phyloP scores from a whole-genome alignment of 495 filamentous ascomycete genomes.

The Cercophora sp. region DNA sequence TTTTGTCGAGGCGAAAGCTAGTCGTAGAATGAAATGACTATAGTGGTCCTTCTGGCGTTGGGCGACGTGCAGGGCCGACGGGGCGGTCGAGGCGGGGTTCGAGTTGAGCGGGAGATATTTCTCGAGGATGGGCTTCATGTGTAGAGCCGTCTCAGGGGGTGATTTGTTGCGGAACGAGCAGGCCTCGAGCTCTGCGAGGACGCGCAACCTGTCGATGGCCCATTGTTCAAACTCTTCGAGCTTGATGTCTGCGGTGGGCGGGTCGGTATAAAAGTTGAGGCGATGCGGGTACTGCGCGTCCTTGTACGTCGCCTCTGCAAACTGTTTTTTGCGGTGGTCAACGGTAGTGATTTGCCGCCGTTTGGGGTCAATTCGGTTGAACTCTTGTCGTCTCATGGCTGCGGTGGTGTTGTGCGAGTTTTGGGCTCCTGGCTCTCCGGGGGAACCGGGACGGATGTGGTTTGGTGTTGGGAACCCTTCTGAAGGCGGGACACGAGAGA shows the following conservation, averaged over 20 bases:
- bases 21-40: constrained; percentile 90
- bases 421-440: constrained; percentile 52
- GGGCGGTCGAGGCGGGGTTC: constrained; percentile 65
- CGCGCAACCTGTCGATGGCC: constrained; percentile 91
- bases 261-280: constrained; percentile 85
- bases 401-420: not conserved
- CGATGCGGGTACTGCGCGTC: constrained; percentile 75
- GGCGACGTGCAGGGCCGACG: constrained; percentile 50
- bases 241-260: constrained; percentile 90
- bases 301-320: constrained; percentile 66
- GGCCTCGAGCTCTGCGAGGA: constrained; percentile 92
- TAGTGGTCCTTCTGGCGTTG: constrained; percentile 97
- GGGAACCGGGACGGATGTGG: not conserved
- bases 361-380: constrained; percentile 75
- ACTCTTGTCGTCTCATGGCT: constrained; percentile 70
- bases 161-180: constrained; percentile 92
- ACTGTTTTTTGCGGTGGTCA: constrained; percentile 82
- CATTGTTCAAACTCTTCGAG: constrained; percentile 98
- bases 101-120: constrained; percentile 82
- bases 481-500: not conserved
- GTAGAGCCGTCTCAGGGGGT: constrained; percentile 66
- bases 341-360: constrained; percentile 65
- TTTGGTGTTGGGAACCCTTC: not conserved
- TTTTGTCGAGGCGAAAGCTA: constrained; percentile 88
- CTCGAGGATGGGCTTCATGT: constrained; percentile 75